Base-by-base conservation (phyloP, 768 basidiomycete genomes). In the Galerina marginata region DNA sequence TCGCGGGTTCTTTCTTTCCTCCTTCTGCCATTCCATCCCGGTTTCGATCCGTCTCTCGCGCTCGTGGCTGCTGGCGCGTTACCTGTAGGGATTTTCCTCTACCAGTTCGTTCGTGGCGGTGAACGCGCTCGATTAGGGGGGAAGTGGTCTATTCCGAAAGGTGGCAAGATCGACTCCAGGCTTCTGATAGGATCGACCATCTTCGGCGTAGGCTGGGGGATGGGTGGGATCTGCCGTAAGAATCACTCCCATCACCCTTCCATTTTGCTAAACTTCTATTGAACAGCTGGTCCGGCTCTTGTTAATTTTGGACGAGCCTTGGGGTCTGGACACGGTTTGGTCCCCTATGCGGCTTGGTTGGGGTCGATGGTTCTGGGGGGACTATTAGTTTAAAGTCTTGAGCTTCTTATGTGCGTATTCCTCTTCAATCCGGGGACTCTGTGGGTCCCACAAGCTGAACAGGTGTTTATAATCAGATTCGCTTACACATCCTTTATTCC, bases 131-230 rank as follows among this genome's bases (percentile, higher is more conserved):
- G 71, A 25, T 74, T 84, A 15, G 82, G 82, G 61, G 84, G 81
- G 2, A 58, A 54, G 16, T 82, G 81, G 79, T 69, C 72, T 6
- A 72, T 84, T 25, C 80, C 81, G 4, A 75, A 74, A 36, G 71
- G 64, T 37, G 74, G 73, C 15, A 63, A 69, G 37, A 73, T 88
- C 15, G 82, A 88, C 63, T 50, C 60, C 25, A 78, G 69, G 60
- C 76, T 89, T 29, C 45, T 89, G 7, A 56, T 67, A 33, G 87
- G 87, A 20, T 79, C 85, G 10, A 77, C 81, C 15, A 61, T 86
- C 39, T 89, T 89, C 69, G 87, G 87, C 49, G 60, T 86, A 26
- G 87, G 87, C 1, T 89, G 87, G 87, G 87, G 83, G 5, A 65
- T 84, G 40, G 73, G 79, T 54, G 87, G 87, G 37, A 72, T 88